Conservation (phyloP, 352 stramenopile species). For the Peronospora destructor region DNA sequence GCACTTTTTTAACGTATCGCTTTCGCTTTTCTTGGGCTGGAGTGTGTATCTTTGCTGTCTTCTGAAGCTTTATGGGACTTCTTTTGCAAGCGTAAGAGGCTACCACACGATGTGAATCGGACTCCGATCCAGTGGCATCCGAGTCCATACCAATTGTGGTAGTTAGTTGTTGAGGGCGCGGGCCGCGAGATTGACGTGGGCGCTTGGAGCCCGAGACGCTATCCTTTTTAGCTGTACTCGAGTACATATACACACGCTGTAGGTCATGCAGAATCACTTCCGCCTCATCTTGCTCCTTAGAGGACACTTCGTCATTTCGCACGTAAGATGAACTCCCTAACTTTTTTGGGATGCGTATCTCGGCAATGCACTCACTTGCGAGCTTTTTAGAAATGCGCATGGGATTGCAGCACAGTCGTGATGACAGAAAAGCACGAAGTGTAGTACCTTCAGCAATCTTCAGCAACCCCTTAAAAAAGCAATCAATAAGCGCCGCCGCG, state of each 20-base stretch:
- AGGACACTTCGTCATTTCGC: slow-evolving; percentile 28
- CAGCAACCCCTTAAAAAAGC: slow-evolving; percentile 59
- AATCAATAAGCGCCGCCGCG: slow-evolving; percentile 53
- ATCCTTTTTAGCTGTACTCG: slow-evolving; percentile 9
- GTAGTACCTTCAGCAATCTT: slow-evolving; percentile 57
- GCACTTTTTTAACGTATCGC: slow-evolving; percentile 12
- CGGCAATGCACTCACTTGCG: slow-evolving; percentile 53
- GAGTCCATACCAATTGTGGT: slow-evolving; percentile 14
- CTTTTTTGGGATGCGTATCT: slow-evolving; percentile 69
- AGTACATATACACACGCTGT: slow-evolving; percentile 32
- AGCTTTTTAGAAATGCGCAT: slow-evolving; percentile 80
- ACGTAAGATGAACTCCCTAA: slow-evolving; percentile 60
- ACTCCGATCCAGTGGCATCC: slow-evolving; percentile 16
- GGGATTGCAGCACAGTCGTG: slow-evolving; percentile 59
- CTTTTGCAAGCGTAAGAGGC: slow-evolving; percentile 2
- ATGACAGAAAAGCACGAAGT: slow-evolving; percentile 53
- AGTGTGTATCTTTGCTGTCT: slow-evolving; percentile 14
- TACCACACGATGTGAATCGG: slow-evolving; percentile 7
- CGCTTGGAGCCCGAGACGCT: slow-evolving; percentile 14
- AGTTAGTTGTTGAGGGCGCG: slow-evolving; percentile 1
- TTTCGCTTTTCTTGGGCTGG: slow-evolving; percentile 17
- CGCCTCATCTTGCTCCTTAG: slow-evolving; percentile 26
- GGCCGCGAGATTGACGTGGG: slow-evolving; percentile 13
- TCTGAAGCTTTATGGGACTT: slow-evolving; percentile 19
- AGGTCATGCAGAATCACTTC: slow-evolving; percentile 38